Percentiles rank a stretch among this genome's conserved stretches.
phyloP scores from a whole-genome alignment of 345 rosid species.

The Euclidium syriacum region DNA sequence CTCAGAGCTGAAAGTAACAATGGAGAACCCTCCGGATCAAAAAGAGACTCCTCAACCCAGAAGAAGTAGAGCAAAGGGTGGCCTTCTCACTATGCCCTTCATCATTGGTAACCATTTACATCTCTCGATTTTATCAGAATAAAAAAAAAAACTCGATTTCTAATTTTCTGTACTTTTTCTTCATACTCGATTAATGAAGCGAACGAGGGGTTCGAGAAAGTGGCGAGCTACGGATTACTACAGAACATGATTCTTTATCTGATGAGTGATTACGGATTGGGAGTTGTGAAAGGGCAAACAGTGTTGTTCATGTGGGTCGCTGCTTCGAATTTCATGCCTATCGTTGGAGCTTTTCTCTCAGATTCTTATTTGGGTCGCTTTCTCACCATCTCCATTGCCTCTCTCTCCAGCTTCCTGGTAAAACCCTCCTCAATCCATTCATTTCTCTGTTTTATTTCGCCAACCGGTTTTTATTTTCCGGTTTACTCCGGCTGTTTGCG shows the following conservation, averaged over 20 bases:
- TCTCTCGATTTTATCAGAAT: no score
- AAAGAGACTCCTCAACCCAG: constrained; percentile 21
- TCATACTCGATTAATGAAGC: constrained; percentile 29
- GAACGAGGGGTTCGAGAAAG: constrained; percentile 77
- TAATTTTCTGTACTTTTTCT: background rate
- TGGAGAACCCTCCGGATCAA: constrained; percentile 43
- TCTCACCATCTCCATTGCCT: constrained; percentile 59
- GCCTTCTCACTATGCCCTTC: constrained; percentile 74
- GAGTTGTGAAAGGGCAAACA: constrained; percentile 48
- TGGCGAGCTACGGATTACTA: constrained; percentile 69
- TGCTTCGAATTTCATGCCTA: constrained; percentile 57
- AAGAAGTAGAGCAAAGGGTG: constrained; percentile 43
- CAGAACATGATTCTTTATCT: constrained; percentile 70
- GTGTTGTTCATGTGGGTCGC: constrained; percentile 68
- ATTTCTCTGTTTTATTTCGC: background rate
- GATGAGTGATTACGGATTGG: constrained; percentile 49
- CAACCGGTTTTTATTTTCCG: background rate
- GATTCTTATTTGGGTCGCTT: constrained; percentile 76
- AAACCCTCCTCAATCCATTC: background rate
- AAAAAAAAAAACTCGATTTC: no score
- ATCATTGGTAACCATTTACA: constrained; percentile 47
- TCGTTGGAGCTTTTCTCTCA: constrained; percentile 65
- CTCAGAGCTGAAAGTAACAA: constrained; percentile 1
- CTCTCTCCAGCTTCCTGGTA: constrained; percentile 59
- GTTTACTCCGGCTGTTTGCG: background rate